Evolutionary conservation across 2,329 filamentous ascomycete species (phyloP), one percentile per base, ranked within the genome.

Genomic region (Pezicula rhizophila): DNA sequence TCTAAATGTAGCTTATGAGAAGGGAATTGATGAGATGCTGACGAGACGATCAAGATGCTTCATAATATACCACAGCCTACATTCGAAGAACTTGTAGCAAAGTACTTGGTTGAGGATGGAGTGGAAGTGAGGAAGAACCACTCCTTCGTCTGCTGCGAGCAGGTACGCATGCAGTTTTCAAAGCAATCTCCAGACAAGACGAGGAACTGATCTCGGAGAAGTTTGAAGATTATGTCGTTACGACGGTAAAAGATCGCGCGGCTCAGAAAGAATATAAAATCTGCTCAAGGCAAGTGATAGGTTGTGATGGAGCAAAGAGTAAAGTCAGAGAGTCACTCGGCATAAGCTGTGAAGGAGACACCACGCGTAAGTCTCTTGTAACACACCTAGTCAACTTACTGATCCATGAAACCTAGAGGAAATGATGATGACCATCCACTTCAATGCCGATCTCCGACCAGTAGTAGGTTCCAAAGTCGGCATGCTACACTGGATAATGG

Each of bases 381-480:
- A 4, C 14, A 15, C 14, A 5, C 11, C 12, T 28, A 14, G 12
- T 33, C 25, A 41, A 23, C 51, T 45, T 52, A 45, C 52, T 28
- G 14, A 23, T 14, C n/a, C 6, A 15, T 20, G 4, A 7, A 40
- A 18, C 8, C 12, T 20, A 69, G 67, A 68, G 34, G 68, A 71
- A 47, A 71, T 68, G 0, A 72, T 72, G 70, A 72, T 73, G 70
- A 72, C 70, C 0, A 72, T 73, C 12, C 69, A 73, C 38, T 66
- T 73, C 52, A 70, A 70, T 37, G 68, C 69, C 0, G 60, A 73
- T 40, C 57, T 72, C 2, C 61, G 67, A 0, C 63, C 67, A 1
- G 57, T 73, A 0, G 56, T 73, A 0, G 58, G 60, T 3, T 60
- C 68, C 0, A 58, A 64, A 18, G 66, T 70, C 1, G 70, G 70